These are phyloP conservation scores for Calonectria henricotiae DNA, from an alignment of 2,329 filamentous ascomycete species.

Conservation along the genomic window DNA sequence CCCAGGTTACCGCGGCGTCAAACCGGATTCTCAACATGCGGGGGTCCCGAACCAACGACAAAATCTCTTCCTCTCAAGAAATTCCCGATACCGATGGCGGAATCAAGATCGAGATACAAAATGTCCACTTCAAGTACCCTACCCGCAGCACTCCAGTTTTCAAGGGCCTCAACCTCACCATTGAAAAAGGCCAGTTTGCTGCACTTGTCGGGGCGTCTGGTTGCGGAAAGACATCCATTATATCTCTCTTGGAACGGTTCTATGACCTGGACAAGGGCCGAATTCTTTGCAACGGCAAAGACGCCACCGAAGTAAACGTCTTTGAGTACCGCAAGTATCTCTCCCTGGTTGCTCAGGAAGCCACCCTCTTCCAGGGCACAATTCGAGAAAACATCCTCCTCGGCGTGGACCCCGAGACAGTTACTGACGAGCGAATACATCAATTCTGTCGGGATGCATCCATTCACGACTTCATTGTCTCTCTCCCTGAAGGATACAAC, in stretches of 20 bases:
- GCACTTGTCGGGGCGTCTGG: constrained; percentile 81
- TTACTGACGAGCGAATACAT: constrained; percentile 69
- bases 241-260: constrained; percentile 77
- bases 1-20: constrained; percentile 72
- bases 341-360: constrained; percentile 83
- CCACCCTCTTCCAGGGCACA: constrained; percentile 79
- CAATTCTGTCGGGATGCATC: constrained; percentile 74
- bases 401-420: constrained; percentile 71
- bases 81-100: constrained; percentile 67
- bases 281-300: constrained; percentile 76
- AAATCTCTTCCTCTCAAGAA: constrained; percentile 52
- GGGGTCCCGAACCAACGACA: constrained; percentile 61
- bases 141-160: constrained; percentile 73
- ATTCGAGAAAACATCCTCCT: constrained; percentile 81
- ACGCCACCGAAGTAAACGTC: constrained; percentile 74
- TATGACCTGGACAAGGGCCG: constrained; percentile 78
- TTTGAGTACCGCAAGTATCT: constrained; percentile 76
- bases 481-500: constrained; percentile 78
- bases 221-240: constrained; percentile 82
- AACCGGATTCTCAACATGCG: constrained; percentile 73
- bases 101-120: constrained; percentile 71
- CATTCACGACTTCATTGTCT: constrained; percentile 80
- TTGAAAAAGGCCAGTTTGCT: constrained; percentile 79
- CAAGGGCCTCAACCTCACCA: constrained; percentile 74
- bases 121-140: constrained; percentile 75